These are phyloP conservation scores for Leccinellum luteum DNA, from an alignment of 768 basidiomycete genomes.

Conservation along the genomic window DNA sequence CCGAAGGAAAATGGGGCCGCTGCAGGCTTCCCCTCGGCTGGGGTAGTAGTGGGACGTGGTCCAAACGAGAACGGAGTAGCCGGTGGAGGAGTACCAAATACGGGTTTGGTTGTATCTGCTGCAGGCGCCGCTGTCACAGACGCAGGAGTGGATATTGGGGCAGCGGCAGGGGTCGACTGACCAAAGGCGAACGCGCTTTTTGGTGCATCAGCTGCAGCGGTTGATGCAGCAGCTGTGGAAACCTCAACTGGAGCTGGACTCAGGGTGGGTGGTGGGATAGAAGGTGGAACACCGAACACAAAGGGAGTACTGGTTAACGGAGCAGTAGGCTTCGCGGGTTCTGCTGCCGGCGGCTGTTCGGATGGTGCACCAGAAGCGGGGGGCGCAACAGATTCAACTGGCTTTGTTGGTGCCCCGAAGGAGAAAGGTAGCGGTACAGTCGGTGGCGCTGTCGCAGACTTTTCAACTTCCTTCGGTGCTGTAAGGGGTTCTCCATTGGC, in stretches of 20 bases:
- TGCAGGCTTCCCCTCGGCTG: constrained; percentile 23
- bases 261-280: background rate
- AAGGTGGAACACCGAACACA: constrained; percentile 27
- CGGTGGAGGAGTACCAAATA: constrained; percentile 35
- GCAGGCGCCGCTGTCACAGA: constrained; percentile 12
- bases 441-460: constrained; percentile 5
- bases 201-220: constrained; percentile 25
- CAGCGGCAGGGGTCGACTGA: constrained; percentile 12
- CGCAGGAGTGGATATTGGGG: constrained; percentile 7
- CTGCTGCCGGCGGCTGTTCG: constrained; percentile 8
- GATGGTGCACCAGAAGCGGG: constrained; percentile 7
- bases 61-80: constrained; percentile 46
- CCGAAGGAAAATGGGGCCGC: constrained; percentile 26
- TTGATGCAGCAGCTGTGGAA: constrained; percentile 10
- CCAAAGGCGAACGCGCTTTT: constrained; percentile 36
- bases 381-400: constrained; percentile 17
- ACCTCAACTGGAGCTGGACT: background rate
- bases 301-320: constrained; percentile 16
- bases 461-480: constrained; percentile 20
- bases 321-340: constrained; percentile 5
- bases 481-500: constrained; percentile 4
- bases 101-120: constrained; percentile 40
- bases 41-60: constrained; percentile 21
- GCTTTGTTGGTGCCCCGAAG: constrained; percentile 26
- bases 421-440: constrained; percentile 24